Base-by-base conservation (phyloP, 2,329 filamentous ascomycete genomes). In the Mariannaea sp. region DNA sequence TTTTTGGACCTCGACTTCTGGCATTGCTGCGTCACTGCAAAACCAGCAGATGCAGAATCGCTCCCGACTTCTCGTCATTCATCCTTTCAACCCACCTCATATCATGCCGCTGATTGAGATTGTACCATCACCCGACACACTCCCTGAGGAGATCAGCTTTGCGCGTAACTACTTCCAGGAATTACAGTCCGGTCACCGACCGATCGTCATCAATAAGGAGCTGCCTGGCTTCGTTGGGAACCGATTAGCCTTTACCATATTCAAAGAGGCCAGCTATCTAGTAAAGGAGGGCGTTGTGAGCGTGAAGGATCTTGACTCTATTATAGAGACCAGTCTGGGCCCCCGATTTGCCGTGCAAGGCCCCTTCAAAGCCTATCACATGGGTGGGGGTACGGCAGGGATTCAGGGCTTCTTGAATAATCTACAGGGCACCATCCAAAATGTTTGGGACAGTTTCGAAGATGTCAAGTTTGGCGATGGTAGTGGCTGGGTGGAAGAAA, bases 251-350 rank as follows among this genome's bases (percentile, higher is more conserved):
- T 61, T 61, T 3, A 56, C 59, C 0, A 8, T 61, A 0, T 62
- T 61, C 20, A 46, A 56, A 2, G 59, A 61, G 8, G 59, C 59
- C 1, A 59, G 56, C 0, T 56, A 62, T 3, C 24, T 61, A 0
- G 59, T 60, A 0, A 29, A 59, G 1, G 43, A 46, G 2, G 56
- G 51, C 0, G 59, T 62, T 1, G 56, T 61, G 0, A 62, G 59
- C 0, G 65, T 69, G 0, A 44, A 65, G 2, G 70, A 76, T 3
- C 30, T 77, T 0, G 61, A 60, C 3, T 59, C 64, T 1, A 64
- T 71, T 3, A 53, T 67, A 7, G 65, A 63, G 8, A 49, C 52
- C 0, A 64, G 63, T 6, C 53, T 65, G 13, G 63, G 59, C 0
- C 63, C 63, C 0, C 49, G 63, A 1, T 65, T 57, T 53, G 61